Evolutionary conservation across 495 filamentous ascomycete genomes (phyloP).

Genomic region (Penicillium soppii): DNA sequence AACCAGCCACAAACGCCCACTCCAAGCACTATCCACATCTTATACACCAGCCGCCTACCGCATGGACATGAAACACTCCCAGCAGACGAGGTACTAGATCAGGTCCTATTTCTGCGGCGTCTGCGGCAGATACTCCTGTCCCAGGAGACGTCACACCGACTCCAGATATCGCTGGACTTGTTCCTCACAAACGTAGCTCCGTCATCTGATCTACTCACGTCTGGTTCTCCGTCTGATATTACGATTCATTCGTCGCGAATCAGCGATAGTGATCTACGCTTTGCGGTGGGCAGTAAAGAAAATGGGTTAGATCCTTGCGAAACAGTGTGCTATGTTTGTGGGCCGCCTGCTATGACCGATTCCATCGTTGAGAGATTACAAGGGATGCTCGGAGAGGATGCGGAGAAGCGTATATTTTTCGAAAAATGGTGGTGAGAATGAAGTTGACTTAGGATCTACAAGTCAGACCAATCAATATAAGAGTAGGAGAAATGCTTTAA

Average conservation of each 20-base stretch:
- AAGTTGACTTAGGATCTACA: background rate
- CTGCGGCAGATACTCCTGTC: conserved; percentile 40
- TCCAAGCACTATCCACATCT: conserved; percentile 32
- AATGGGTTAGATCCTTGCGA: conserved; percentile 34
- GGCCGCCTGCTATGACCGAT: conserved; percentile 78
- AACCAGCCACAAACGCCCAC: conserved; percentile 18
- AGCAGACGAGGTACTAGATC: conserved; percentile 51
- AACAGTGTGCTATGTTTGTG: conserved; percentile 75
- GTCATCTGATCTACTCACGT: conserved; percentile 4
- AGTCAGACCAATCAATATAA: conserved; percentile 3
- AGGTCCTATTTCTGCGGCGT: conserved; percentile 61
- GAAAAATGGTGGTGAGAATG: conserved; percentile 82
- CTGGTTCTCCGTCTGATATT: conserved; percentile 42
- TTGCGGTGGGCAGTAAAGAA: conserved; percentile 41
- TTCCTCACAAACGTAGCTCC: conserved; percentile 35
- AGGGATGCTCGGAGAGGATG: conserved; percentile 49
- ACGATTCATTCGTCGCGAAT: background rate
- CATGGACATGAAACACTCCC: conserved; percentile 13
- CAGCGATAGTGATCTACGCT: conserved; percentile 44
- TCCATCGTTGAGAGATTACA: conserved; percentile 60
- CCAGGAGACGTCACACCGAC: conserved; percentile 26
- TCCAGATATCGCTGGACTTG: conserved; percentile 36
- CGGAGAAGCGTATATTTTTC: conserved; percentile 59
- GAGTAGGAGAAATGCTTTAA: conserved; percentile 16
- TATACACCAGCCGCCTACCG: conserved; percentile 47